Evolutionary conservation across 1,284 basidiomycete genomes (phyloP), one percentile per base, ranked within the genome.

Genomic region (Xanthoconium separans): DNA sequence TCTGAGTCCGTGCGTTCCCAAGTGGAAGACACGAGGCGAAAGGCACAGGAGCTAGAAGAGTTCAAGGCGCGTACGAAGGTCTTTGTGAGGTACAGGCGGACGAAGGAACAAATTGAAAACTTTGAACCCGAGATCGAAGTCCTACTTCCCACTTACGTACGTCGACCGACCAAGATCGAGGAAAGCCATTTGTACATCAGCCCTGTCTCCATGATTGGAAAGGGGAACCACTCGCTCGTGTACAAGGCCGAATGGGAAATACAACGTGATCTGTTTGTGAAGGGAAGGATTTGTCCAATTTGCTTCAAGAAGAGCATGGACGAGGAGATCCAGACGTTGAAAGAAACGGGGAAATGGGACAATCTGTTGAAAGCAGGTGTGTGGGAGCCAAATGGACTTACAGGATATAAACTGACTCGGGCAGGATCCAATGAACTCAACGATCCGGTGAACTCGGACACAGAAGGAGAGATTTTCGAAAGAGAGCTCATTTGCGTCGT

Each of bases 161-260:
- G 51, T 16, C 54, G 50, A 8, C 15, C 27, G 8, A 63, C 56
- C 3, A 47, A 39, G 31, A 55, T 64, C 6, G 61, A 64, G 8
- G 74, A 74, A 46, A 70, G 73, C 0, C 77, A 79, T 55, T 57
- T 80, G 8, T 79, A 77, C 47, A 37, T 79, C 34, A 70, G 71
- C 0, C 73, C 73, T 0, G n/a, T 42, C 0, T 54, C 67, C 31
- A 58, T 36, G 33, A 54, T 68, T 9, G 77, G 77, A 15, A 6
- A 27, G 0, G 78, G 78, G 0, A 57, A 75, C 52, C 77, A 79
- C 56, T 78, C 77, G 0, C 46, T 66, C 20, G 73, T 77, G 2
- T 76, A 75, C 56, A 49, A 65, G 27, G 73, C 65, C 18, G 76
- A 77, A 57, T 71, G 70, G 69, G 77, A 78, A 51, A 53, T 77